These are phyloP conservation scores for Maudiozyma bulderi DNA, from an alignment of 805 yeast species.

Conservation along the genomic window DNA sequence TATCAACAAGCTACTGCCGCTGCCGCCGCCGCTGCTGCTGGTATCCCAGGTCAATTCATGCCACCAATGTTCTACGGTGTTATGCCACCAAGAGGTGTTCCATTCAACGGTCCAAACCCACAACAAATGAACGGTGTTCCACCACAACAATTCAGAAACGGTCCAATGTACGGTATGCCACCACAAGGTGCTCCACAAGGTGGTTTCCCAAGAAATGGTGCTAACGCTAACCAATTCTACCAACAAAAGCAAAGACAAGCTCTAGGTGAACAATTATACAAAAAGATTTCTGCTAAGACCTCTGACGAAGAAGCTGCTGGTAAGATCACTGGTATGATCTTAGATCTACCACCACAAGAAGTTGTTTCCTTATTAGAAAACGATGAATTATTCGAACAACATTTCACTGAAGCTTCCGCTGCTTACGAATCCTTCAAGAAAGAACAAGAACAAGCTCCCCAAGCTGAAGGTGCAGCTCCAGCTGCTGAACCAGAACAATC, in stretches of 20 bases:
- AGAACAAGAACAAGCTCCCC: constrained; percentile 25
- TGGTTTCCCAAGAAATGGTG: constrained; percentile 34
- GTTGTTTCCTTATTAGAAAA: constrained; percentile 82
- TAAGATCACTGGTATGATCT: constrained; percentile 97
- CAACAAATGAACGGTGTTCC: constrained; percentile 67
- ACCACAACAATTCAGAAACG: constrained; percentile 60
- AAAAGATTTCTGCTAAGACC: constrained; percentile 80
- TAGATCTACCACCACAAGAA: constrained; percentile 89
- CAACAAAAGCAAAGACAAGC: constrained; percentile 94
- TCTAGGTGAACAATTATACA: constrained; percentile 94
- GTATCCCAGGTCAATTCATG: constrained; percentile 34
- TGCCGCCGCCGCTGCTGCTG: constrained; percentile 31
- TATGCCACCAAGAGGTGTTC: constrained; percentile 78
- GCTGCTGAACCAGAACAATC: constrained; percentile 7
- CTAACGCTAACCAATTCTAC: constrained; percentile 38
- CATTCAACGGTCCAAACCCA: constrained; percentile 73
- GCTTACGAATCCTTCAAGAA: constrained; percentile 90
- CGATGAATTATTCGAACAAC: constrained; percentile 79
- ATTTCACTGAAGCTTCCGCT: constrained; percentile 86
- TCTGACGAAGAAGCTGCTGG: constrained; percentile 93
- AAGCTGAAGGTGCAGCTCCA: background rate
- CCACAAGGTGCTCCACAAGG: constrained; percentile 55
- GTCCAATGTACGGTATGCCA: constrained; percentile 85
- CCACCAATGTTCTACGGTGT: constrained; percentile 34
- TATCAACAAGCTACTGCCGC: constrained; percentile 87